Evolutionary conservation across 2,329 filamentous ascomycete species (phyloP), one percentile per base, ranked within the genome.

Genomic region (Aaosphaeria arxii): DNA sequence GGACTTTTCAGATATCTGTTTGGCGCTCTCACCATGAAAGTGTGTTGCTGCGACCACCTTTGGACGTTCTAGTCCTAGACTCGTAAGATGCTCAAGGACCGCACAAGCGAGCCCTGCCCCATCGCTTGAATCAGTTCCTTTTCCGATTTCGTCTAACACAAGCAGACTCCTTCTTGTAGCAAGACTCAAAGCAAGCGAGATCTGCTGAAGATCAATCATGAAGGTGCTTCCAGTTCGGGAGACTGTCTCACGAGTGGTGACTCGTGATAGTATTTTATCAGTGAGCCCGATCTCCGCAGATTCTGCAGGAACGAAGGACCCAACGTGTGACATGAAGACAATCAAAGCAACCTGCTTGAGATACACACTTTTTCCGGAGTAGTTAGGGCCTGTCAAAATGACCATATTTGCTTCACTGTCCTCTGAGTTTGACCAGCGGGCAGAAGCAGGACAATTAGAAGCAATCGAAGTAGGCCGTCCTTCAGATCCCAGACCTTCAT

Each of bases 301-400:
- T 11, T 85, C 78, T 1, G 91, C 92, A 1, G 94, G 92, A 1
- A 99, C 89, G 64, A 89, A 97, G 66, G 90, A 77, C 44, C 94
- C 94, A 45, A 96, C 82, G 63, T 99, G 94, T 0, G 94, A 89
- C 69, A 99, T 80, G 64, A 94, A 96, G 11, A 95, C 85, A 49
- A 96, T 94, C 43, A 96, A 74, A 4, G 91, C 94, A 31, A 89
- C 83, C 67, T 99, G 92, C 69, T 95, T 99, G 64, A 97, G 79
- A 69, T 96, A 97, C 0, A 97, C 83, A 58, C 91, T 97, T 70
- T 99, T 99, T 0, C 94, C 94, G 0, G 94, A 97, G 66, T 94
- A 95, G 59, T 99, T 99, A 4, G 94, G 91, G 0, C 94, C 94
- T 0, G 94, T 97, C 59, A 99, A 71, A 5, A 96, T 74, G 9